Evolutionary conservation across 371 early-diverging fungal species (phyloP), one percentile per base, ranked within the genome.

Genomic region (Syncephalastrum contaminatum): DNA sequence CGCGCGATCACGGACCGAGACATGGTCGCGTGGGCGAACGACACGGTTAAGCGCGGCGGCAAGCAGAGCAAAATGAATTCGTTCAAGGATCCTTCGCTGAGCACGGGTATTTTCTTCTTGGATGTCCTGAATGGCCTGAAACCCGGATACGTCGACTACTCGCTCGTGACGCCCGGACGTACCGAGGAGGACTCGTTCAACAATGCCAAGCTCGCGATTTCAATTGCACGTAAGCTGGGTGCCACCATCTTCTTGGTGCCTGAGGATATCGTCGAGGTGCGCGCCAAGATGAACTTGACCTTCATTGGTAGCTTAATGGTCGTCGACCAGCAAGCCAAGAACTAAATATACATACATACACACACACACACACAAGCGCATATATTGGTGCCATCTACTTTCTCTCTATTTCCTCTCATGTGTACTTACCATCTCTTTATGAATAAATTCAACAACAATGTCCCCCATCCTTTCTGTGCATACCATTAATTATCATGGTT

Each of bases 221-320:
- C 96, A 10, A 92, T 97, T 78, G 98, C 98, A 10, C 88, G 98
- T 72, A 96, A 96, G 75, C 76, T 97, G 53, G 97, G 97, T 30
- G 97, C 98, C n/a, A 94, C 96, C 41, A 96, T 97, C 65, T 97
- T 97, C 79, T 83, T 96, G 51, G 82, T 96, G 44, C 97, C 97
- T 8, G 97, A 97, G 76, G 97, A 97, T 79, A 96, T 97, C 73
- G 88, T 94, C 48, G 97, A 96, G 75, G 92, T 92, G 50, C 86
- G 91, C 72, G 80, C 90, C 59, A 94, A 92, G 80, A 92, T 94
- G 92, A 93, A 92, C 58, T 68, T 94, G 59, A 94, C 95, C 2
- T 94, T 95, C 63, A 85, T 93, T 49, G 95, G 94, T 30, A 90
- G 89, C 42, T 69, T 95, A 59, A 94, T 94, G 95, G 91, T 85